Evolutionary conservation across 1,284 basidiomycete species (phyloP).

Genomic region (Uromyces viciae-fabae): DNA sequence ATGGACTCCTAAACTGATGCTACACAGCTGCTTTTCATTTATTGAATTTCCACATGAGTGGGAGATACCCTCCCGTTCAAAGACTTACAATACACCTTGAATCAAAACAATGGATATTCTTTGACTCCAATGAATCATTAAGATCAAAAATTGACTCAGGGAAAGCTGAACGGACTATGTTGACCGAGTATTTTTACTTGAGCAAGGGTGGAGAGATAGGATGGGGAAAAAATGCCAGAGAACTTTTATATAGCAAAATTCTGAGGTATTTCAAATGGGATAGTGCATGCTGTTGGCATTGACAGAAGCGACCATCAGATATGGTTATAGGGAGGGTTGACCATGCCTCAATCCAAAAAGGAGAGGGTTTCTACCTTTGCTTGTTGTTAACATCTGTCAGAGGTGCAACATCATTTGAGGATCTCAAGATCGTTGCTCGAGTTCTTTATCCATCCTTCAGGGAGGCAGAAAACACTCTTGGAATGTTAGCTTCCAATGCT

Average conservation of each 20-base stretch:
- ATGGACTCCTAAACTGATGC: neutral
- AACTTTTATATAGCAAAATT: neutral
- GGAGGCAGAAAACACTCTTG: neutral
- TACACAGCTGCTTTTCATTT: conserved; percentile 54
- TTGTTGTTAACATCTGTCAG: neutral
- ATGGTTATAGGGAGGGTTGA: conserved; percentile 58
- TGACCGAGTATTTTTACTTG: neutral
- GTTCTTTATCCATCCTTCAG: neutral
- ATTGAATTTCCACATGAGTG: conserved; percentile 55
- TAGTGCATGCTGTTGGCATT: conserved; percentile 45
- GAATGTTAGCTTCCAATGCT: neutral
- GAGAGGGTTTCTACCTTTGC: neutral
- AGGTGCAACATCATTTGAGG: neutral
- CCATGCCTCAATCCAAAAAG: conserved; percentile 52
- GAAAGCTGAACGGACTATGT: neutral
- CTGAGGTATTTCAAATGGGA: neutral
- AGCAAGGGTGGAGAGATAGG: neutral
- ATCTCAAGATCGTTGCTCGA: neutral
- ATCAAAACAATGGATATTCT: neutral
- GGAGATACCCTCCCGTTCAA: neutral
- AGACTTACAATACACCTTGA: neutral
- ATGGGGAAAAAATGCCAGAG: neutral
- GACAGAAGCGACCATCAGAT: neutral
- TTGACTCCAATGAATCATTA: neutral
- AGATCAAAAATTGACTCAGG: neutral